Conservation (phyloP, 2,329 filamentous ascomycete species). For the Xylogone sp. region DNA sequence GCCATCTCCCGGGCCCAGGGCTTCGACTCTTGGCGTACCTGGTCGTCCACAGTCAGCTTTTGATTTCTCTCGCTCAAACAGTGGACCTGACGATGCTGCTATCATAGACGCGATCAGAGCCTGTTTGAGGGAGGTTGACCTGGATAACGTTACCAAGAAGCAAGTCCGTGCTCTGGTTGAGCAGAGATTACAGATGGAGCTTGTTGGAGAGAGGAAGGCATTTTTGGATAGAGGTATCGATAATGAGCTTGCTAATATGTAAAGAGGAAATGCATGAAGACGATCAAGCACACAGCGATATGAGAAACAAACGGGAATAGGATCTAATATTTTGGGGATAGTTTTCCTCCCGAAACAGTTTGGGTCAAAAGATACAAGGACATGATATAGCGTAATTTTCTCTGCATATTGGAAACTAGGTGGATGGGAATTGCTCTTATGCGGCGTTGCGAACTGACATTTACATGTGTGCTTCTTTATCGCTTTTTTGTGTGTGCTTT, state of each 20-base stretch:
- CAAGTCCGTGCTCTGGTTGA: conserved; percentile 89
- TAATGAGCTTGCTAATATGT: conserved; percentile 91
- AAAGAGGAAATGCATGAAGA: conserved; percentile 22
- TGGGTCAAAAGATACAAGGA: no score
- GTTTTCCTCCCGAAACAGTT: no score
- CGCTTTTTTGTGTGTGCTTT: not conserved
- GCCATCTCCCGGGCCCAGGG: conserved; percentile 33
- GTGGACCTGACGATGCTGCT: conserved; percentile 70
- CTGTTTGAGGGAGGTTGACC: conserved; percentile 82
- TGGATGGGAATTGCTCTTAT: no score
- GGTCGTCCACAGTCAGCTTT: conserved; percentile 51
- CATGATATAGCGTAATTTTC: conserved; percentile 4
- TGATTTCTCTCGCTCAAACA: conserved; percentile 54
- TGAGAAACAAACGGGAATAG: not conserved
- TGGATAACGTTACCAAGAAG: conserved; percentile 98
- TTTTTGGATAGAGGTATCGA: conserved; percentile 96
- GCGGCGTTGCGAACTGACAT: no score
- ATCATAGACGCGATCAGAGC: conserved; percentile 83
- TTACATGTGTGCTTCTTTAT: not conserved
- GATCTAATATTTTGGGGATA: no score
- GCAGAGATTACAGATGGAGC: conserved; percentile 85
- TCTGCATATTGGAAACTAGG: no score
- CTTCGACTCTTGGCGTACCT: conserved; percentile 28
- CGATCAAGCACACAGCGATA: no score
- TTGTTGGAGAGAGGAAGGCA: conserved; percentile 77